A percentile compares a stretch with the other conserved stretches of the same genome.
Evolutionary conservation across 169 alveolate genomes (phyloP).

Genomic region (Neospora caninum): DNA sequence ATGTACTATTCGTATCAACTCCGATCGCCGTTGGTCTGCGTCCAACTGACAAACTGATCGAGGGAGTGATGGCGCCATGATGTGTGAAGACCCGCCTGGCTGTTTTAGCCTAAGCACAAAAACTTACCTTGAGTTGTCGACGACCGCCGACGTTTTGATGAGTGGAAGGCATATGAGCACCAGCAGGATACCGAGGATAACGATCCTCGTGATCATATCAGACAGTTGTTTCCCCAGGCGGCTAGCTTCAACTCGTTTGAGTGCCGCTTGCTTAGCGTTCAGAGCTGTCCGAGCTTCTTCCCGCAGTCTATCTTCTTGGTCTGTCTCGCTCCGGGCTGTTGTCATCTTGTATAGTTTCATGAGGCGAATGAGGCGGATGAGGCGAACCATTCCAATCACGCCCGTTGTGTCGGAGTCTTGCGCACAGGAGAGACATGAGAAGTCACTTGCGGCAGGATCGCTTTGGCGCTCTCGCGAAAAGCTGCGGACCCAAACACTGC

Average conservation of each 20-base stretch:
- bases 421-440: background rate
- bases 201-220: conserved; percentile 81
- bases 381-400: conserved; percentile 75
- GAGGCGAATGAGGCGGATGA: conserved; percentile 83
- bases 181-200: conserved; percentile 81
- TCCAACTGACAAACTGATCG: too few relatives aligned
- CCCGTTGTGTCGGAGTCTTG: conserved; percentile 76
- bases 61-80: too few relatives aligned
- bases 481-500: too few relatives aligned
- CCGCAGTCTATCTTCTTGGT: conserved; percentile 79
- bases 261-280: conserved; percentile 73
- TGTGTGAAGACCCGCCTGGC: too few relatives aligned
- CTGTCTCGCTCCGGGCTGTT: conserved; percentile 74
- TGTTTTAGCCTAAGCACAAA: too few relatives aligned
- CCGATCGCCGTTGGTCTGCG: too few relatives aligned
- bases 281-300: conserved; percentile 72
- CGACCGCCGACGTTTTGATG: conserved; percentile 60
- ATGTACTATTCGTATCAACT: too few relatives aligned
- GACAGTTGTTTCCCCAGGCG: conserved; percentile 81
- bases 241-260: conserved; percentile 78
- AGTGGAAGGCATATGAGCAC: conserved; percentile 82
- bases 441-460: too few relatives aligned
- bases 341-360: conserved; percentile 84
- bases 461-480: too few relatives aligned
- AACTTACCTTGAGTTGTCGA: conserved; percentile 3